phyloP scores from a whole-genome alignment of 345 rosid genomes.

The Anastatica hierochuntica region DNA sequence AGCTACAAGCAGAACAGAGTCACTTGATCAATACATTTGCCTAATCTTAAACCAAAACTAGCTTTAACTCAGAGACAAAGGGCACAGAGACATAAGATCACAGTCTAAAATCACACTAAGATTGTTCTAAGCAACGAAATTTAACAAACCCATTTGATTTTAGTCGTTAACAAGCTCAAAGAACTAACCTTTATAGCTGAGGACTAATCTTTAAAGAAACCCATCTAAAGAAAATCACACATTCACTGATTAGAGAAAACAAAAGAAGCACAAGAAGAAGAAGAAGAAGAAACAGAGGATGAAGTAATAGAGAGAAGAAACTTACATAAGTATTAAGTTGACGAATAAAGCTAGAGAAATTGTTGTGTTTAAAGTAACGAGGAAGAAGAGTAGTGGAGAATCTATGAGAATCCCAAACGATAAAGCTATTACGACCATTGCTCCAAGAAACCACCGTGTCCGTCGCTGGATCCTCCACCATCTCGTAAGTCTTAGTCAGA shows the following conservation, averaged over 20 bases:
- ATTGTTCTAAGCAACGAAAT: not conserved
- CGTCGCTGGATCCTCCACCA: slow-evolving; percentile 59
- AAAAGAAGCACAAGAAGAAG: not conserved
- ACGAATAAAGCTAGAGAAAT: slow-evolving; percentile 68
- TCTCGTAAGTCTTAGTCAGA: slow-evolving; percentile 57
- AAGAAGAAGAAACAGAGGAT: not conserved
- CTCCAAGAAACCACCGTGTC: slow-evolving; percentile 65
- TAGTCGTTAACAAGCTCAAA: not conserved
- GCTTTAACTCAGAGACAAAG: too few relatives aligned
- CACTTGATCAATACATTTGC: too few relatives aligned
- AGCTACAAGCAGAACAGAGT: not conserved
- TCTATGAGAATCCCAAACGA: slow-evolving; percentile 54
- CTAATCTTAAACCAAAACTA: too few relatives aligned
- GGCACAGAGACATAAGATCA: not conserved
- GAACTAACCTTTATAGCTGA: slow-evolving; percentile 22
- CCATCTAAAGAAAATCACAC: slow-evolving; percentile 25
- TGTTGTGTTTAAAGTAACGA: slow-evolving; percentile 55
- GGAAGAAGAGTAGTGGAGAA: slow-evolving; percentile 52
- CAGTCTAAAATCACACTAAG: not conserved
- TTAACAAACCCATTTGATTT: not conserved
- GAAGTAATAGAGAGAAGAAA: not conserved
- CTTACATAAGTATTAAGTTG: slow-evolving; percentile 80
- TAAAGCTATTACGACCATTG: slow-evolving; percentile 43
- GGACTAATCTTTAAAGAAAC: slow-evolving; percentile 11
- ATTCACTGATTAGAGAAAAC: slow-evolving; percentile 6